Evolutionary conservation across 2,329 filamentous ascomycete genomes (phyloP), one percentile per base, ranked within the genome.

Genomic region (Magnaporthiopsis poae): DNA sequence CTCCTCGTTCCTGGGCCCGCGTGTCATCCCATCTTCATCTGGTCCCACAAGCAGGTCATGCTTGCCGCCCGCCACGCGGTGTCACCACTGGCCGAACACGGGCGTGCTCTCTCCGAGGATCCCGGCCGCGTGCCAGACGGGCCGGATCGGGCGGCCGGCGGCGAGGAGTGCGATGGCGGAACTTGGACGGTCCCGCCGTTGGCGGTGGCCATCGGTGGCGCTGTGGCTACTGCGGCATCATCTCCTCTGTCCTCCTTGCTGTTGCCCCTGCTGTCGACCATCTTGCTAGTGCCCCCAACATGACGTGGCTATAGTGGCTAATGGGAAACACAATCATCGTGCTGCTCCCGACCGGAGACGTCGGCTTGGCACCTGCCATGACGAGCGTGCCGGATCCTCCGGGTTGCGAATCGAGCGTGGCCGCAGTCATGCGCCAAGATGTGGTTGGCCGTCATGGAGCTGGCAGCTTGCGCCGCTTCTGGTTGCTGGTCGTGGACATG

Each of bases 391-490:
- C 46, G 62, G 74, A 2, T 77, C 72, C 52, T 72, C 65, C 0
- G 83, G 82, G 66, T 83, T 79, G 7, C 84, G 78, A 27, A 84
- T 75, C 2, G 82, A 84, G 15, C 75, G 69, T 86, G 83, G 25
- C 83, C 82, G 70, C 82, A 83, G 52, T 71, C 9, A 85, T 80
- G 72, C 71, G 84, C 80, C 2, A 85, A 77, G 66, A 85, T 83
- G 70, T 84, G 82, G 68, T 77, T 78, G 31, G 79, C 81, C 7
- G 75, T 77, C 27, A 83, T 79, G 33, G 82, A 69, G 31, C 69
- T 71, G 12, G 27, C 2, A 65, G 52, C 29, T 65, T 56, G 33
- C 46, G 46, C 46, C 7, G 46, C 46, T n/a, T 21, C 46, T 56
- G 46, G 21, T 56, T 56, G 46, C 46, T 56, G 1, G 46, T 25